These are phyloP conservation scores for Tolypocladium endophyticum DNA, from an alignment of 2,329 filamentous ascomycete species.

Conservation along the genomic window DNA sequence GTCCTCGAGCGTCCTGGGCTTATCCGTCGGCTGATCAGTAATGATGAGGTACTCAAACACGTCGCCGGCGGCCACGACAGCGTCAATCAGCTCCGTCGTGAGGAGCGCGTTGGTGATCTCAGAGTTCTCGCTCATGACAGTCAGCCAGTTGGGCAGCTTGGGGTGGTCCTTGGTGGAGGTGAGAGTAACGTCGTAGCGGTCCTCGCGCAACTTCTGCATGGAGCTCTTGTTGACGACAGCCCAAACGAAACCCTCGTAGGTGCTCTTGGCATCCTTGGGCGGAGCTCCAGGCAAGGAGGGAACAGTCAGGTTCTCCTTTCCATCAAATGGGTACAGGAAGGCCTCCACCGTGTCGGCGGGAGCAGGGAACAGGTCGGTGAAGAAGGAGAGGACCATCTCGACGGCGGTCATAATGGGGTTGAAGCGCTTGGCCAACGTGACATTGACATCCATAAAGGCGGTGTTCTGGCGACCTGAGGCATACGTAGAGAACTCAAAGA, in stretches of 20 bases:
- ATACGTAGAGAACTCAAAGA: conserved; percentile 80
- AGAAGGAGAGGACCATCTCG: conserved; percentile 61
- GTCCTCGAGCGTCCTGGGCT: conserved; percentile 77
- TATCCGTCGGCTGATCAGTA: conserved; percentile 80
- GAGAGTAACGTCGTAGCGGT: conserved; percentile 88
- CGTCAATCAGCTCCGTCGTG: conserved; percentile 76
- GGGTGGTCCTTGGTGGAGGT: conserved; percentile 86
- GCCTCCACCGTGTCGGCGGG: conserved; percentile 68
- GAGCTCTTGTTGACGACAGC: conserved; percentile 88
- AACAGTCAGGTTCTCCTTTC: conserved; percentile 72
- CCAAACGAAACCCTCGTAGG: conserved; percentile 87
- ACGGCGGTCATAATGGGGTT: conserved; percentile 57
- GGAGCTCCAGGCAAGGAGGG: conserved; percentile 49
- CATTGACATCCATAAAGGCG: conserved; percentile 78
- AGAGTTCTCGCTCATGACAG: conserved; percentile 93
- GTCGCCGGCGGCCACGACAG: conserved; percentile 68
- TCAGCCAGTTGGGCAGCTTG: conserved; percentile 83
- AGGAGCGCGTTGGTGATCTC: conserved; percentile 85
- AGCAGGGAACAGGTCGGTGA: conserved; percentile 64
- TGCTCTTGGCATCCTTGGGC: conserved; percentile 51
- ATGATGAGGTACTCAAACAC: conserved; percentile 76
- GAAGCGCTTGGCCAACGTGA: conserved; percentile 75
- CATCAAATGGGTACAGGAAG: conserved; percentile 80
- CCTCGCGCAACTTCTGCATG: conserved; percentile 83
- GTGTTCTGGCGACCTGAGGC: conserved; percentile 87